Base-by-base conservation (phyloP, 768 basidiomycete genomes). In the Strobilomyces dryophilus region DNA sequence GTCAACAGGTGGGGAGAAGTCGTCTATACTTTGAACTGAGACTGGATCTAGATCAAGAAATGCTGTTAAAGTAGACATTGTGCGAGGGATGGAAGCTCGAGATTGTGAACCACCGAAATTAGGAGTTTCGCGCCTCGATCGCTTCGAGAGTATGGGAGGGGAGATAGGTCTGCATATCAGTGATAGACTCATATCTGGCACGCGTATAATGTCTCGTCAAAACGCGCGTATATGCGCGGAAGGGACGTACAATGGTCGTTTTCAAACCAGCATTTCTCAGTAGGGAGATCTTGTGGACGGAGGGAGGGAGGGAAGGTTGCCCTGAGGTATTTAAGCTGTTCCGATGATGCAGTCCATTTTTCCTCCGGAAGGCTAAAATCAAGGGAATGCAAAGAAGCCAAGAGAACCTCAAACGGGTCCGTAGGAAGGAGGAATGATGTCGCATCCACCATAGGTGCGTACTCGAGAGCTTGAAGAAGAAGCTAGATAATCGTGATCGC, bases 391-490 rank as follows among this genome's bases (percentile, higher is more conserved):
- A 66, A 74, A 63, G 18, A 71, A 18, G 64, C 61, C 29, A 65
- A 65, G 17, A 85, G 71, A 12, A 62, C 62, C 1, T 79, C 74
- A 48, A 81, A 77, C 14, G 84, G 83, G 39, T 86, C 83, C 17
- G 70, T 63, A n/a, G 80, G 79, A 14, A 84, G 69, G 14, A 70
- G 61, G 17, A 85, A 71, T 4, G 79, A 78, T 37, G 73, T 74
- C 1, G 78, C 74, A 52, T 86, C 83, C 35, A 71, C 69, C 37
- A 74, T 63, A 1, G 84, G 77, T 14, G 83, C 70, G 44, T 63
- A 60, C 35, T 69, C 60, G 10, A 83, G 68, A 49, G 68, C 68
- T 52, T 73, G 64, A 18, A 70, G 58, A 50, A 76, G 57, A 47
- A 82, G 61, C 70, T 85, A 64, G 66, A 70, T 41, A 36, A 37